These are phyloP conservation scores for Noccaea bulbosa DNA, from an alignment of 345 rosid genomes.

Conservation along the genomic window DNA sequence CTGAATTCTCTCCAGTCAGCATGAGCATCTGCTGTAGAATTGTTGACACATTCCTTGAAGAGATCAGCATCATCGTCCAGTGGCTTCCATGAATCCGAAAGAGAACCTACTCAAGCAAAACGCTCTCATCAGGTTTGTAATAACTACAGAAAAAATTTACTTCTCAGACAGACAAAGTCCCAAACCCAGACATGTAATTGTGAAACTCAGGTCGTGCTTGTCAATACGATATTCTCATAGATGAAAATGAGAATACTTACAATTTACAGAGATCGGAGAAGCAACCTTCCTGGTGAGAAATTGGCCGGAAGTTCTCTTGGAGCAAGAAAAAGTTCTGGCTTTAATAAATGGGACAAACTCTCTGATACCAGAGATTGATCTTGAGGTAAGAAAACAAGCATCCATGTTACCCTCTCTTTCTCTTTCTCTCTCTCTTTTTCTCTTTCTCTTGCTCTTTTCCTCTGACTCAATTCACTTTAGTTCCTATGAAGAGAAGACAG, in stretches of 20 bases:
- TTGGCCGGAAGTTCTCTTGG: conserved; percentile 47
- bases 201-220: too few species aligned
- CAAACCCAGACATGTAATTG: conserved; percentile 6
- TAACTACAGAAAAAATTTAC: neutral
- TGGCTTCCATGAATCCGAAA: conserved; percentile 50
- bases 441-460: conserved; percentile 2
- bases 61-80: conserved; percentile 46
- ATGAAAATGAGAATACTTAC: conserved; percentile 46
- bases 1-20: conserved; percentile 80
- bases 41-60: conserved; percentile 39
- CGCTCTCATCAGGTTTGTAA: conserved; percentile 16
- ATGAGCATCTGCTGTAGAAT: conserved; percentile 44
- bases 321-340: conserved; percentile 47
- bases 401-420: conserved; percentile 52
- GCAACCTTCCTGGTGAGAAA: conserved; percentile 44
- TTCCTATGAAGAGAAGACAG: conserved; percentile 18
- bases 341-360: conserved; percentile 52
- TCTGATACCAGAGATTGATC: conserved; percentile 53
- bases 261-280: conserved; percentile 48
- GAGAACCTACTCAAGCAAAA: conserved; percentile 56
- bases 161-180: conserved; percentile 2
- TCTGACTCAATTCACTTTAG: conserved; percentile 25
- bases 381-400: conserved; percentile 70
- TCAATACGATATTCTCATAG: neutral
- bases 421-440: neutral